Base-by-base conservation (phyloP, 1,284 basidiomycete genomes). In the Coriolopsis trogii region DNA sequence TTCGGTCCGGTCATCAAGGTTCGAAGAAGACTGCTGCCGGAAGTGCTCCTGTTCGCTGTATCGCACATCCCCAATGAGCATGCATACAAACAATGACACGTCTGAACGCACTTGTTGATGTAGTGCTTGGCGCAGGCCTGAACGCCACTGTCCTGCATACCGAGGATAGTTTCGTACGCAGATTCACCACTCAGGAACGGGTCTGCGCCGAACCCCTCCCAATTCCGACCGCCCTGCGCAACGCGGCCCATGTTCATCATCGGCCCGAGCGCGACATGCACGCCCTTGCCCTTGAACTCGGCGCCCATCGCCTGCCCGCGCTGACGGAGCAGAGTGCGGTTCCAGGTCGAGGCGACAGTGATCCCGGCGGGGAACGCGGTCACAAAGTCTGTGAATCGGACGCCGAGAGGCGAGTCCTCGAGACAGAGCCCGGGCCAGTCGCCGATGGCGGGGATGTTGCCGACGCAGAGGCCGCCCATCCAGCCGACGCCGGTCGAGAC, bases 121-220 rank as follows among this genome's bases (percentile, higher is more conserved):
- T 79, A 83, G 69, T 93, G 89, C 71, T 94, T 94, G 13, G 88
- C 89, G 55, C 84, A 87, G 7, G 85, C 83, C 63, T 85, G 87
- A 0, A 93, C 87, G 29, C 91, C 90, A 1, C 75, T 76, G 31
- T 75, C 67, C 64, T 94, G 91, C 70, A 92, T 71, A 1, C 91
- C 91, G 20, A 85, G 67, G 53, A 93, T 80, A 2, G 87, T 91
- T 67, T 88, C 83, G 55, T 85, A 89, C 0, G 88, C 82, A 0
- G 81, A 79, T 67, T 87, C 87, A 15, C 89, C 86, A 41, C 80
- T 67, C 34, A 94, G 72, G 72, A 85, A 93, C 0, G 91, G 89
- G 65, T 90, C 87, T 15, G 78, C 85, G 41, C 89, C 86, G 56
- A 91, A 93, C 7, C 89, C 89, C 73, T 95, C 91, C 89, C 89